Evolutionary conservation across 2,329 filamentous ascomycete species (phyloP).

Genomic region (Pezizomycotina sp.): DNA sequence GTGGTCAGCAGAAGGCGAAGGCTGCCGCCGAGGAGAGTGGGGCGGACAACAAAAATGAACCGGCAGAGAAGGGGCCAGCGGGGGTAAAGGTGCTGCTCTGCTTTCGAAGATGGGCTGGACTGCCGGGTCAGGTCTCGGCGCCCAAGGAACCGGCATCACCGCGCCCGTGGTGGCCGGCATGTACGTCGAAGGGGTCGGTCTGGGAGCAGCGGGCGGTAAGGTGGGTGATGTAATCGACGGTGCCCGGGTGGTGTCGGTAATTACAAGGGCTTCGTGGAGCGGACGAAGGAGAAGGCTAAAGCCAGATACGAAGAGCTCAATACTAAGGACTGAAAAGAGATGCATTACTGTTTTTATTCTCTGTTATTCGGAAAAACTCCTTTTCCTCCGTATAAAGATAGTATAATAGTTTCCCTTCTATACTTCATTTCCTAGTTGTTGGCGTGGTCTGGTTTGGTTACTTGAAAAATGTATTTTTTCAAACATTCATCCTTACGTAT

Average conservation of each 20-base stretch:
- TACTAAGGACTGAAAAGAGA: constrained; percentile 9
- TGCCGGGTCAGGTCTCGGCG: constrained; percentile 47
- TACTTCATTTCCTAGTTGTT: too few relatives aligned
- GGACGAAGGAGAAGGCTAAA: constrained; percentile 48
- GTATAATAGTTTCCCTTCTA: not conserved
- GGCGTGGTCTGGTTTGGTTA: not conserved
- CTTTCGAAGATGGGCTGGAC: constrained; percentile 60
- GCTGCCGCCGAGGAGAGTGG: constrained; percentile 26
- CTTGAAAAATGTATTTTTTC: not conserved
- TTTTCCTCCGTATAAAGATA: not conserved
- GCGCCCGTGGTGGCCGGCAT: constrained; percentile 47
- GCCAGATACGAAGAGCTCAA: constrained; percentile 46
- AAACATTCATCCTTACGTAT: not conserved
- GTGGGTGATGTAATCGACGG: constrained; percentile 50
- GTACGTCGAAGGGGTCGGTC: constrained; percentile 51
- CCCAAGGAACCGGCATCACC: constrained; percentile 44
- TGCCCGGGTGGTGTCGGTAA: constrained; percentile 41
- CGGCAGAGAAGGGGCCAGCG: constrained; percentile 35
- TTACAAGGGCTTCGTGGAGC: constrained; percentile 46
- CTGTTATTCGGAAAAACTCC: not conserved
- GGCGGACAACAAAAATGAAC: constrained; percentile 23
- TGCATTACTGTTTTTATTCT: not conserved
- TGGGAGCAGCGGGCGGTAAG: constrained; percentile 53
- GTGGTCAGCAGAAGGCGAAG: constrained; percentile 27
- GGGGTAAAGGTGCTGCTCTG: constrained; percentile 42